Base-by-base conservation (phyloP, 169 alveolate species). In the Plasmodium chabaudi region DNA sequence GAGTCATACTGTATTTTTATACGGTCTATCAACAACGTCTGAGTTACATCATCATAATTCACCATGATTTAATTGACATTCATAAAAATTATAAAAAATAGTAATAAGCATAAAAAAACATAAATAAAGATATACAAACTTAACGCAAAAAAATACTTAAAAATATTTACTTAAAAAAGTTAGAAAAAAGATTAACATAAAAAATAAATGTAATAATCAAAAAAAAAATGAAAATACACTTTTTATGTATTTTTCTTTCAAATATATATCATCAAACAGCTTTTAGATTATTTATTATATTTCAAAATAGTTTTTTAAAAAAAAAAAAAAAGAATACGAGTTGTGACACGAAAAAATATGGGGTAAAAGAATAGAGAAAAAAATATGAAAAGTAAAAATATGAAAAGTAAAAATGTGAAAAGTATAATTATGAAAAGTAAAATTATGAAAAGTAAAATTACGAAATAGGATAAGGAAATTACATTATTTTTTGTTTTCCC, bases 1-100 rank as follows among this genome's bases (percentile, higher is more conserved):
- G 88, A 77, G 25, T 77, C 88, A 53, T 77, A 77, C 42, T 77
- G 74, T 46, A 77, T 77, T 64, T 77, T 77, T 63, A 77, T 77
- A 44, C 61, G 34, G 7, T 77, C 75, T 49, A 77, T 77, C 34
- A 77, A 21, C 12, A 77, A 21, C 12, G 88, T 77, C 23, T 77
- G 88, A 3, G 88, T 77, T 42, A 77, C 53, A 56, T 77, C 88
- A 55, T 77, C 88, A 56, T 77, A 77, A 42, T 49, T 68, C 88
- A 77, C 88, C 88, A 77, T 77, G 12, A 13, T 42, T 19, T 42
- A 15, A n/a, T 17, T 68, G 42, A 27, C 63, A 23, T 17, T 3
- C 46, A 56, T 55, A 1, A 55, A 15, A 7, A 15, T 5, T 25
- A 65, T 13, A 12, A 12, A 25, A 25, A 12, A 63, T 63, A 55